Conservation (phyloP, 2,329 filamentous ascomycete species). For the Nigrospora osmanthi region DNA sequence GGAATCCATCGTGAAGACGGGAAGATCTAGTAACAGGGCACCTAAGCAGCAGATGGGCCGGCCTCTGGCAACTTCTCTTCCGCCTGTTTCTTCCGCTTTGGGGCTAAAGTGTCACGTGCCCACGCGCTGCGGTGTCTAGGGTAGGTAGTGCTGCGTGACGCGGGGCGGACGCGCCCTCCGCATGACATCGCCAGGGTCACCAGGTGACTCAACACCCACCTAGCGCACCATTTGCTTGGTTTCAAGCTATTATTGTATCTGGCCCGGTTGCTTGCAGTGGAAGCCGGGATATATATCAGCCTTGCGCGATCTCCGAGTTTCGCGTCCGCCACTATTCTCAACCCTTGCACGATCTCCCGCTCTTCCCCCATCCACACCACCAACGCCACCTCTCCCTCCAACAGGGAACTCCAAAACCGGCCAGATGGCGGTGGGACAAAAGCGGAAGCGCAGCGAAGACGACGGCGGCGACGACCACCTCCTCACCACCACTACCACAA, state of each 20-base stretch:
- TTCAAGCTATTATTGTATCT: background rate
- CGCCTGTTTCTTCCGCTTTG: too few species aligned
- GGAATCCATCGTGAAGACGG: too few species aligned
- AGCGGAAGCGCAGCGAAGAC: constrained; percentile 15
- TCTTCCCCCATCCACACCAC: too few species aligned
- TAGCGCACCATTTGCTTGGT: background rate
- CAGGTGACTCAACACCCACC: too few species aligned
- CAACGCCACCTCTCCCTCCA: background rate
- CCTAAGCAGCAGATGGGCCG: too few species aligned
- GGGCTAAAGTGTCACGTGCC: constrained; percentile 7
- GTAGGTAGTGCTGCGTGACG: constrained; percentile 2
- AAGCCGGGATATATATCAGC: background rate
- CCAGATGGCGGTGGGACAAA: constrained; percentile 14
- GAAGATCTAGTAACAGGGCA: too few species aligned
- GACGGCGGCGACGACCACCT: background rate
- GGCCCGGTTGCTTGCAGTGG: background rate
- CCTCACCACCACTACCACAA: too few species aligned
- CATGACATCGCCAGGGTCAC: constrained; percentile 5
- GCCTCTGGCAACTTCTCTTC: too few species aligned
- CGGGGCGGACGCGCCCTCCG: constrained; percentile 12
- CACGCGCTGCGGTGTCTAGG: constrained; percentile 8
- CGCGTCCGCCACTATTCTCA: background rate
- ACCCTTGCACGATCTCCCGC: too few species aligned
- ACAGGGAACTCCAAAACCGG: background rate
- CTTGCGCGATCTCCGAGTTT: background rate